A percentile compares a stretch with the other conserved stretches of the same genome.
phyloP scores from a whole-genome alignment of 805 yeast species.

The Spathaspora boniae region DNA sequence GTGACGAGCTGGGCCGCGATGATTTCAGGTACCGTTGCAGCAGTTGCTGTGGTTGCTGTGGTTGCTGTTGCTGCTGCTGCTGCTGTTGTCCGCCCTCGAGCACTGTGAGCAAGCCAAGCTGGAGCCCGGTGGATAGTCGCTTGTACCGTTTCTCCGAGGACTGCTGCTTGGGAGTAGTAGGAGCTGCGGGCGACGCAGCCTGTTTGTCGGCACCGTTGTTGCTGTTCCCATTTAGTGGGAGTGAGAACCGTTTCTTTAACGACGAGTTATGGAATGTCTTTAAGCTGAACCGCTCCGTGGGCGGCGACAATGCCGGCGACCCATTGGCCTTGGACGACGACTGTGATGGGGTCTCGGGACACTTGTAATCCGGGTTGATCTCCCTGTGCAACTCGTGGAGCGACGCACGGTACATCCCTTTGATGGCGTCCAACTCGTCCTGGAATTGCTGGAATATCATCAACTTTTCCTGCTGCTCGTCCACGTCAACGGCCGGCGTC shows the following conservation, averaged over 20 bases:
- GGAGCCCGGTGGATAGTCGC: slow-evolving; percentile 35
- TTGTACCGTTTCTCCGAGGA: slow-evolving; percentile 22
- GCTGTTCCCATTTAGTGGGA: slow-evolving; percentile 11
- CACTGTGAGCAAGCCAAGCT: slow-evolving; percentile 36
- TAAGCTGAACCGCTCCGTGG: slow-evolving; percentile 20
- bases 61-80: neutral
- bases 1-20: neutral
- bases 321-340: slow-evolving; percentile 4
- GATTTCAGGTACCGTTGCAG: too few species aligned
- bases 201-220: neutral
- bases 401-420: slow-evolving; percentile 28
- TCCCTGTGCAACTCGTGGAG: slow-evolving; percentile 21
- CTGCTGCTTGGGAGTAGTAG: too few species aligned
- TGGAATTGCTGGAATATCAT: slow-evolving; percentile 34
- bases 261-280: slow-evolving; percentile 31
- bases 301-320: slow-evolving; percentile 9
- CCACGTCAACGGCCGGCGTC: slow-evolving; percentile 19
- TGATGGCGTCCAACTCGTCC: slow-evolving; percentile 26
- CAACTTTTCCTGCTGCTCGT: slow-evolving; percentile 35
- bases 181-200: slow-evolving; percentile 6
- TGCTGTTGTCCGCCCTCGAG: slow-evolving; percentile 23
- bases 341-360: neutral
- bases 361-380: neutral
- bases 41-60: neutral
- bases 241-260: slow-evolving; percentile 23